Conservation (phyloP, 2,329 filamentous ascomycete species). For the Raffaelea deltoideospora region DNA sequence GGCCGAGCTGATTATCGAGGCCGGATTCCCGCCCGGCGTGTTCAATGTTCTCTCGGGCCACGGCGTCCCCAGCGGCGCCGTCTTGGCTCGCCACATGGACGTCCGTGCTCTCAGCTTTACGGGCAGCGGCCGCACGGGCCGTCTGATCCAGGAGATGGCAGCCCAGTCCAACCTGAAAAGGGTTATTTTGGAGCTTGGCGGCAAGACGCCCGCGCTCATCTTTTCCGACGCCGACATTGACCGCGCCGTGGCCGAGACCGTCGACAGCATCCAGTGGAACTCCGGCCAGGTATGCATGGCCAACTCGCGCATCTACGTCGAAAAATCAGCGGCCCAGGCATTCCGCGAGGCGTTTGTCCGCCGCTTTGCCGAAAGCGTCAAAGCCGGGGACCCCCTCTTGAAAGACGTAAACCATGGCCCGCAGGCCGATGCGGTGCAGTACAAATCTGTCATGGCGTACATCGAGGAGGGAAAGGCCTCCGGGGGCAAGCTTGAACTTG, state of each 20-base stretch:
- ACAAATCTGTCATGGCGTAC: conserved; percentile 22
- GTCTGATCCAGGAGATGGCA: conserved; percentile 45
- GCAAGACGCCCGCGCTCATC: conserved; percentile 44
- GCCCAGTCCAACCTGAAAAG: conserved; percentile 45
- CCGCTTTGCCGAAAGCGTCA: conserved; percentile 22
- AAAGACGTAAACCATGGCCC: conserved; percentile 23
- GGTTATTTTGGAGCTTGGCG: conserved; percentile 44
- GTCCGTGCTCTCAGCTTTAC: conserved; percentile 50
- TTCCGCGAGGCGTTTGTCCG: conserved; percentile 25
- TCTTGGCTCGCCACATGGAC: conserved; percentile 11
- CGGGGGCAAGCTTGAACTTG: conserved; percentile 14
- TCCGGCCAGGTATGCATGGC: conserved; percentile 35
- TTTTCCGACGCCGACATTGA: conserved; percentile 43
- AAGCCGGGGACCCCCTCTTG: conserved; percentile 20
- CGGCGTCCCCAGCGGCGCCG: conserved; percentile 20
- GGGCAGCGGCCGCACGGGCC: conserved; percentile 41
- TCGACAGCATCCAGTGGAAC: conserved; percentile 21
- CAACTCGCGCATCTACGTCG: conserved; percentile 30
- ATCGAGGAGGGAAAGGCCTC: conserved; percentile 18
- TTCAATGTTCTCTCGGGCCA: conserved; percentile 53
- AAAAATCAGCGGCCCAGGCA: conserved; percentile 18
- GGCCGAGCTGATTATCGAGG: conserved; percentile 46
- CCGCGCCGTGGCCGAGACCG: conserved; percentile 35
- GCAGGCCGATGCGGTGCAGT: conserved; percentile 26
- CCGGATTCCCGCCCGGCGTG: conserved; percentile 55